Conservation (phyloP, 208 protist genomes). For the Acanthamoeba quina region DNA sequence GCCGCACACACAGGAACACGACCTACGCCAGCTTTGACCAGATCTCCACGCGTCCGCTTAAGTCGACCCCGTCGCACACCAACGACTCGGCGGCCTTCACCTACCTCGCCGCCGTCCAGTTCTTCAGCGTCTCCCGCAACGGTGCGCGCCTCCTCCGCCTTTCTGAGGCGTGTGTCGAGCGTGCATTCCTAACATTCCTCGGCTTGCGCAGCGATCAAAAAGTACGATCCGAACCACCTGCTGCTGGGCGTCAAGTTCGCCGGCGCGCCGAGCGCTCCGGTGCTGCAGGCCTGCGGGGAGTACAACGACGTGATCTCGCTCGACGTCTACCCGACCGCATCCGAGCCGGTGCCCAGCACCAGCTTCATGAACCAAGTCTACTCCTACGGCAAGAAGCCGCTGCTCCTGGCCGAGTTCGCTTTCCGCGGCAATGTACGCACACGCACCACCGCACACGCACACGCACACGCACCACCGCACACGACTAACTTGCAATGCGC, state of each 20-base stretch:
- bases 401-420: neutral
- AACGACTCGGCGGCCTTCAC: neutral
- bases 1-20: neutral
- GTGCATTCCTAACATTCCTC: neutral
- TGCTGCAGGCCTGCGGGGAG: neutral
- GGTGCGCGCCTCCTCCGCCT: neutral
- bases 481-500: neutral
- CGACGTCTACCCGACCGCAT: neutral
- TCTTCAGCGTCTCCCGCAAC: constrained; percentile 22
- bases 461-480: neutral
- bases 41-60: neutral
- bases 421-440: neutral
- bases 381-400: neutral
- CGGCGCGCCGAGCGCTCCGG: neutral
- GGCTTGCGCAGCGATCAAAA: neutral
- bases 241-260: neutral
- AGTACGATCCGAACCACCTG: constrained; percentile 13
- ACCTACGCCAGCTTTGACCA: neutral
- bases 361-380: neutral
- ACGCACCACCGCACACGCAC: neutral
- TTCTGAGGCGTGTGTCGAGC: neutral
- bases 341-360: neutral
- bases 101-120: constrained; percentile 11
- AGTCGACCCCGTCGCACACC: neutral
- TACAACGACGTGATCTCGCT: neutral